Evolutionary conservation across 345 rosid species (phyloP).

Genomic region (Syzygium aromaticum): DNA sequence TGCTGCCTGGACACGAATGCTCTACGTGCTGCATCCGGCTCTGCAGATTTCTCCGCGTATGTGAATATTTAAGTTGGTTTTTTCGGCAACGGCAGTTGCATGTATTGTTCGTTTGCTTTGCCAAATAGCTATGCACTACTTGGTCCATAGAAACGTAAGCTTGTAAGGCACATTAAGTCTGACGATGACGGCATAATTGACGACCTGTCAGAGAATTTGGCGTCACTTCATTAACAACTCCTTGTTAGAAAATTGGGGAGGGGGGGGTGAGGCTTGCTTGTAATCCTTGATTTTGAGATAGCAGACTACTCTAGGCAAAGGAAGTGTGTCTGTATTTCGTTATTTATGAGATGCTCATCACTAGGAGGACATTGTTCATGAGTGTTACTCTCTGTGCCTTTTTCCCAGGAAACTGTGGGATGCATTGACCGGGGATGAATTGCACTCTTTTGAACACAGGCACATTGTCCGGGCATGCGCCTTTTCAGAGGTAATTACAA

Average conservation of each 20-base stretch:
- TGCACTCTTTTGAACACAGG: conserved; percentile 92
- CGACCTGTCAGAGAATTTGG: not conserved
- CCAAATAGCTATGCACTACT: not conserved
- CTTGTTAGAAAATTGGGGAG: not conserved
- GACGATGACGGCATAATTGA: not conserved
- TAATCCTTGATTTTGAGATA: not conserved
- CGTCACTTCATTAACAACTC: not conserved
- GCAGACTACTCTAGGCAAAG: not conserved
- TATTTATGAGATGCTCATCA: not conserved
- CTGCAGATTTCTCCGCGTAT: conserved; percentile 98
- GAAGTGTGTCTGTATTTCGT: not conserved
- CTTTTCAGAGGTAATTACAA: conserved; percentile 59
- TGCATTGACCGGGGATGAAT: conserved; percentile 78
- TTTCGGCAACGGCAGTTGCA: not conserved
- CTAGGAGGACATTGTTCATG: not conserved
- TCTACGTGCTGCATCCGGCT: conserved; percentile 86
- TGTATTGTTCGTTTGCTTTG: not conserved
- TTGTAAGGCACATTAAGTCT: not conserved
- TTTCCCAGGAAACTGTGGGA: conserved; percentile 75
- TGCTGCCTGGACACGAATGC: conserved; percentile 85
- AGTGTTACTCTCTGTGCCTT: not conserved
- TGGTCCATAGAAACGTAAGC: not conserved
- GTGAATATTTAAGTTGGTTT: conserved; percentile 1
- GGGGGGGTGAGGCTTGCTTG: not conserved
- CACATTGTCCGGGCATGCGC: conserved; percentile 89